Evolutionary conservation across 2,329 filamentous ascomycete genomes (phyloP), one percentile per base, ranked within the genome.

Genomic region (Aurifilum marmelostoma): DNA sequence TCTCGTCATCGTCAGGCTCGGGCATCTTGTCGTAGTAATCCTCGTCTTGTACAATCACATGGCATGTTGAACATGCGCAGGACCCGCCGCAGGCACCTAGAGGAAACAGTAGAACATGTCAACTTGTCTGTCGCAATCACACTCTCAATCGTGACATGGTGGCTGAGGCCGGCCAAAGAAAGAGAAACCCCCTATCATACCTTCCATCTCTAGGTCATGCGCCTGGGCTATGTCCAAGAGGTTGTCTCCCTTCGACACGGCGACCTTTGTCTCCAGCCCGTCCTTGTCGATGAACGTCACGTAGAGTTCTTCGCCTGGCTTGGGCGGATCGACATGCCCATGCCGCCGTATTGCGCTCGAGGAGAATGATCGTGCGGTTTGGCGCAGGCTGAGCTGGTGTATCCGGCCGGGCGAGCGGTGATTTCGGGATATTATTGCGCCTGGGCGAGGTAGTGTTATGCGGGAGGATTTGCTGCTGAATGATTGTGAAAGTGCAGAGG

Each of bases 161-260:
- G 34, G 34, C 14, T 29, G 52, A 24, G 18, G 1, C 8, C 24
- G 52, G 8, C 24, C n/a, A n/a, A 29, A 12, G 14, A 56, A 9
- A 29, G 52, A 29, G 21, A 29, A 8, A 14, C 7, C 14, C 11
- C 11, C 2, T 63, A 29, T 56, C 80, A 70, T 77, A 87, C 88
- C 94, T 84, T 99, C 96, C 95, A 99, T 98, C 80, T 99, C 96
- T 56, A 99, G 84, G 77, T 98, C 95, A 80, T 98, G 88, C 60
- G 92, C 93, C 79, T 97, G 95, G 29, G 95, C 96, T 76, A 99
- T 95, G 76, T 98, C 95, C 67, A 99, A 86, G 66, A 99, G 84
- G 79, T 99, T 99, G 80, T 97, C 94, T 63, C 96, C 96, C 75
- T 92, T 89, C 18, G 88, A 84, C 11, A 97, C 95, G 70, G 91